phyloP scores from a whole-genome alignment of 371 early-diverging fungal genomes.

The Coemansia sp. region DNA sequence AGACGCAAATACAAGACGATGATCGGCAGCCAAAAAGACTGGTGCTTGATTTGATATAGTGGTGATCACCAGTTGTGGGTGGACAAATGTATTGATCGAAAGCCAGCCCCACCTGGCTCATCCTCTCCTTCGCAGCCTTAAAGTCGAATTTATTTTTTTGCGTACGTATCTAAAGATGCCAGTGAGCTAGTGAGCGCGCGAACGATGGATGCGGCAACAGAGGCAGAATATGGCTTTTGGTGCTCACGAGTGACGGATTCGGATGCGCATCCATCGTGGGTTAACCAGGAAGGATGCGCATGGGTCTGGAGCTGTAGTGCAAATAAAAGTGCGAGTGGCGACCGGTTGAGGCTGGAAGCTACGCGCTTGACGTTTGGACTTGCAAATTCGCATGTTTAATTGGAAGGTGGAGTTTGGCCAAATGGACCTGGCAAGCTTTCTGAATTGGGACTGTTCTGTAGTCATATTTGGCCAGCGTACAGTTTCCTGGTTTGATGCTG shows the following conservation, averaged over 20 bases:
- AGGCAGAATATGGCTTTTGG: neutral
- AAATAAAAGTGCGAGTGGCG: too few species aligned
- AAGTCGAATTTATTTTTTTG: slow-evolving; percentile 21
- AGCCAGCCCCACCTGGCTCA: neutral
- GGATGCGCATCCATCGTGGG: slow-evolving; percentile 2
- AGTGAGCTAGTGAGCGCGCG: neutral
- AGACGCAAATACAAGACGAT: neutral
- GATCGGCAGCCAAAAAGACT: too few species aligned
- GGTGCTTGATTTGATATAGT: neutral
- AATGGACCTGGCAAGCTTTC: too few species aligned
- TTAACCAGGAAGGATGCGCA: slow-evolving; percentile 1
- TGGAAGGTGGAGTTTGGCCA: too few species aligned
- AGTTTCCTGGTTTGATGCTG: too few species aligned
- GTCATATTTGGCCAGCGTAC: too few species aligned
- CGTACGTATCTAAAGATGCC: slow-evolving; percentile 21
- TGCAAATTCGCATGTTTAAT: too few species aligned
- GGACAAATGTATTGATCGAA: neutral
- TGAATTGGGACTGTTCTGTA: too few species aligned
- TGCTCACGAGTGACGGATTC: neutral
- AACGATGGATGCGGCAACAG: neutral
- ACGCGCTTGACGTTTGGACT: too few species aligned
- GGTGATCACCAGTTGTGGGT: neutral
- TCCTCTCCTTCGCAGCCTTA: slow-evolving; percentile 11
- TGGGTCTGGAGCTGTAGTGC: too few species aligned
- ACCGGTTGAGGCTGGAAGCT: too few species aligned